phyloP scores from a whole-genome alignment of 2,329 filamentous ascomycete genomes.

The Periconia macrospinosa region DNA sequence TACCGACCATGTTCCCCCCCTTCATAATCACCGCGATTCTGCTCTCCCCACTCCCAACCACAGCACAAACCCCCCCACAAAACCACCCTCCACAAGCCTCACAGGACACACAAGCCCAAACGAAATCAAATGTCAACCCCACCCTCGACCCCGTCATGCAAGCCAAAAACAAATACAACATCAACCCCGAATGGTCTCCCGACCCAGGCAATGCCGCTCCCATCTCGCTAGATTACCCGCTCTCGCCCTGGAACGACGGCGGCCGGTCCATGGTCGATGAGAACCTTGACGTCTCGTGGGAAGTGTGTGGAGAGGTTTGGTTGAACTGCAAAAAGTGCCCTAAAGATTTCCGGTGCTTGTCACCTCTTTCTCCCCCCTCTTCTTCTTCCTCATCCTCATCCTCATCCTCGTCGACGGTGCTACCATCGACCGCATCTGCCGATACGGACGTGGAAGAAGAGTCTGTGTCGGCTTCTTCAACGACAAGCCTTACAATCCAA shows the following conservation, averaged over 20 bases:
- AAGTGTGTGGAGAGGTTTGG: neutral
- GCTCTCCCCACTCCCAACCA: too few relatives aligned
- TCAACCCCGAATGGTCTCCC: neutral
- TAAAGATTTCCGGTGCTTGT: neutral
- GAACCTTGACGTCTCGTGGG: neutral
- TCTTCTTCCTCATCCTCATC: neutral
- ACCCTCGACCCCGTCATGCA: neutral
- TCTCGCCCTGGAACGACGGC: neutral
- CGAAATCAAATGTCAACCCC: neutral
- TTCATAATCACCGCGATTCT: too few relatives aligned
- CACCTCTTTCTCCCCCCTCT: too few relatives aligned
- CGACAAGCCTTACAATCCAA: too few relatives aligned
- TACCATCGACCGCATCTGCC: too few relatives aligned
- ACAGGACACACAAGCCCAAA: too few relatives aligned
- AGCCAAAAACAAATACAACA: neutral
- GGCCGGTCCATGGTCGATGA: neutral
- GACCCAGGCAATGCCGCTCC: neutral
- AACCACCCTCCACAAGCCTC: too few relatives aligned
- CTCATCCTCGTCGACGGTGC: neutral
- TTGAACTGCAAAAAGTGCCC: neutral
- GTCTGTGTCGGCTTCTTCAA: neutral
- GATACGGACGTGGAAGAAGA: too few relatives aligned
- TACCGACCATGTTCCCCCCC: too few relatives aligned
- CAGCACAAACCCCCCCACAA: too few relatives aligned
- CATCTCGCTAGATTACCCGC: neutral